phyloP scores from a whole-genome alignment of 768 basidiomycete genomes.

The Calocera viscosa region DNA sequence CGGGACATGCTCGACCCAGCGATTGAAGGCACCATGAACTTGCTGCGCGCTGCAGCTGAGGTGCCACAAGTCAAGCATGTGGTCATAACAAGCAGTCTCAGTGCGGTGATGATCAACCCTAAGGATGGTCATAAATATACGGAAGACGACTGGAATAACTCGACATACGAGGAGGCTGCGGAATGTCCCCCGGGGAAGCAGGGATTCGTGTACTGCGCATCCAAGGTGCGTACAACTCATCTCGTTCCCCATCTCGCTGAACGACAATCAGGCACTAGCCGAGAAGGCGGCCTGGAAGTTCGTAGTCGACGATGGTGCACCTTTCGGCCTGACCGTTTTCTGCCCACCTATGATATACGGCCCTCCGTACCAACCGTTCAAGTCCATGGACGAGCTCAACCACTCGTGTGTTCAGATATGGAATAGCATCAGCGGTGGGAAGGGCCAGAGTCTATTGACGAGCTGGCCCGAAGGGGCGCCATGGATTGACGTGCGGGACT shows the following conservation, averaged over 20 bases:
- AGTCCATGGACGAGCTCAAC: conserved; percentile 8
- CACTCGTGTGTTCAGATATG: conserved; percentile 9
- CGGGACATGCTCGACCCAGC: no score
- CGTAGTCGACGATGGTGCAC: conserved; percentile 9
- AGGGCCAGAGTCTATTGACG: not conserved
- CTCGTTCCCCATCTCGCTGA: no score
- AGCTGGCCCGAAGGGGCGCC: not conserved
- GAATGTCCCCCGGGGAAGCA: no score
- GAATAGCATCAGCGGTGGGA: conserved; percentile 9
- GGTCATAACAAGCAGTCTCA: no score
- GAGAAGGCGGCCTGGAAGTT: conserved; percentile 20
- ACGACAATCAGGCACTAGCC: conserved; percentile 13
- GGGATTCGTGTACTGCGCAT: not conserved
- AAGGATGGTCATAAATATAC: no score
- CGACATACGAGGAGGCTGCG: no score
- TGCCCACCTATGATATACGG: conserved; percentile 14
- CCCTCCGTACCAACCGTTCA: conserved; percentile 11
- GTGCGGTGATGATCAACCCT: no score
- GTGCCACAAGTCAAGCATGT: no score
- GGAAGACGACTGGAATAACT: no score
- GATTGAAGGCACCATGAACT: no score
- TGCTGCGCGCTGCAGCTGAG: no score
- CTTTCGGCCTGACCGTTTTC: conserved; percentile 17
- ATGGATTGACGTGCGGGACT: not conserved
- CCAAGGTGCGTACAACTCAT: no score